Evolutionary conservation across 306 rosid genomes (phyloP), one percentile per base, ranked within the genome.

Genomic region (Acacia melanoxylon): DNA sequence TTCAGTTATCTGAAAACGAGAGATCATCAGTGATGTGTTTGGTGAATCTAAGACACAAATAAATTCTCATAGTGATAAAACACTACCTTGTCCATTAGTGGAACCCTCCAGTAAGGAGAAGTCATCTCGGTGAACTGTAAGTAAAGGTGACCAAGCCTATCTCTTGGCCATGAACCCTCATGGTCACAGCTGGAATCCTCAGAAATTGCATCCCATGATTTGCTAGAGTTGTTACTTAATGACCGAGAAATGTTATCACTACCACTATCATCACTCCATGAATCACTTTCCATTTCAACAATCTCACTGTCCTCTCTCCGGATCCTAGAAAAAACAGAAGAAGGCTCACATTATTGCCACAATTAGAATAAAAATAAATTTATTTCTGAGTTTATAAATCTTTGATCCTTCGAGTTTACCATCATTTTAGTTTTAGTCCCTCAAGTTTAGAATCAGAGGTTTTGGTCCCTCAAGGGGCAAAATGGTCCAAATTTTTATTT

Each of bases 211-310:
- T 91, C 96, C 97, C 93, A 93, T 56, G 89, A 56, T 79, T 86
- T 89, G 90, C 97, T 91, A 8, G 98, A 93, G 80, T 90, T 78
- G 87, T 91, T 89, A 83, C 97, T 93, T 29, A 91, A 51, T 0
- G 93, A 90, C 76, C 89, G 83, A 4, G 97, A 91, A 25, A 89
- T 74, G 75, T 89, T 87, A 65, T 91, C 98, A 54, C 97, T 91
- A 68, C 91, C 87, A 40, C 93, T 91, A 41, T 91, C 98, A 25
- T 93, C 97, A 2, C 98, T 93, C 93, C 93, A 93, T 0, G 91
- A 91, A 72, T 93, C 98, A 37, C 93, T 86, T 85, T 93, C 98
- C 20, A 85, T 75, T 72, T 90, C 98, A 13, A 83, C 85, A 74
- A 78, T 74, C 41, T 88, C 91, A 7, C 46, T 68, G 19, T 90